Percentiles rank a stretch among this genome's conserved stretches.
Evolutionary conservation across 2,329 filamentous ascomycete species (phyloP).

Genomic region (Dothiorella sarmentorum): DNA sequence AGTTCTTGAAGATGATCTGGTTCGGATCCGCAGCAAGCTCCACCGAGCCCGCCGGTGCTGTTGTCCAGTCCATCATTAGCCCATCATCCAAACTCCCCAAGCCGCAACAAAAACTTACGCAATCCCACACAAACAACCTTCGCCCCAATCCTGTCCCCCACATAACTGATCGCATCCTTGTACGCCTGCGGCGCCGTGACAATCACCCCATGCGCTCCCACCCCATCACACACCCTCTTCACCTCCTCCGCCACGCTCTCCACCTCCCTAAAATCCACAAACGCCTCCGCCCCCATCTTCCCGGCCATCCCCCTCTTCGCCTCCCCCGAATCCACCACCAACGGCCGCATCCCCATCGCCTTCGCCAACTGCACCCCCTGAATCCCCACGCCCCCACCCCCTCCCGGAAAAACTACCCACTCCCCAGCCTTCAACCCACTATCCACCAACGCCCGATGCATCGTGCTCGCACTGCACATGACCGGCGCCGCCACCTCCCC

Average conservation of each 20-base stretch:
- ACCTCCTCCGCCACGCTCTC: slow-evolving; percentile 35
- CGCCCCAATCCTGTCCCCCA: slow-evolving; percentile 48
- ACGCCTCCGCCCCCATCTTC: slow-evolving; percentile 7
- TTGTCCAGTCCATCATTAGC: too few species aligned
- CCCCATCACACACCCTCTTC: slow-evolving; percentile 26
- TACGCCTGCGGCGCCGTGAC: slow-evolving; percentile 41
- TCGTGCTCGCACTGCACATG: slow-evolving; percentile 48
- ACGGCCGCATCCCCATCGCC: slow-evolving; percentile 53
- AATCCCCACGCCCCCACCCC: slow-evolving; percentile 55
- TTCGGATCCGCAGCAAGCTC: slow-evolving; percentile 35
- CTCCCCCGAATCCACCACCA: slow-evolving; percentile 45
- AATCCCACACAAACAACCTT: slow-evolving; percentile 49
- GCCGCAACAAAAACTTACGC: slow-evolving; percentile 19
- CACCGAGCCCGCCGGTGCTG: slow-evolving; percentile 1
- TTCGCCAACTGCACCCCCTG: slow-evolving; percentile 51
- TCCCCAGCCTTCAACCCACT: slow-evolving; percentile 50
- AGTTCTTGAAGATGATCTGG: slow-evolving; percentile 35
- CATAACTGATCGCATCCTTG: slow-evolving; percentile 41
- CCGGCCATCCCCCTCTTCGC: slow-evolving; percentile 23
- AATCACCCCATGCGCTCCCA: slow-evolving; percentile 38
- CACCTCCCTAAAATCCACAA: slow-evolving; percentile 27
- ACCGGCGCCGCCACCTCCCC: slow-evolving; percentile 34
- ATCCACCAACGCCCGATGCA: slow-evolving; percentile 55
- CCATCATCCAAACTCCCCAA: background rate
- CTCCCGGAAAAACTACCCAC: slow-evolving; percentile 55